Evolutionary conservation across 371 early-diverging fungal genomes (phyloP), one percentile per base, ranked within the genome.

Genomic region (Funneliformis caledonium): DNA sequence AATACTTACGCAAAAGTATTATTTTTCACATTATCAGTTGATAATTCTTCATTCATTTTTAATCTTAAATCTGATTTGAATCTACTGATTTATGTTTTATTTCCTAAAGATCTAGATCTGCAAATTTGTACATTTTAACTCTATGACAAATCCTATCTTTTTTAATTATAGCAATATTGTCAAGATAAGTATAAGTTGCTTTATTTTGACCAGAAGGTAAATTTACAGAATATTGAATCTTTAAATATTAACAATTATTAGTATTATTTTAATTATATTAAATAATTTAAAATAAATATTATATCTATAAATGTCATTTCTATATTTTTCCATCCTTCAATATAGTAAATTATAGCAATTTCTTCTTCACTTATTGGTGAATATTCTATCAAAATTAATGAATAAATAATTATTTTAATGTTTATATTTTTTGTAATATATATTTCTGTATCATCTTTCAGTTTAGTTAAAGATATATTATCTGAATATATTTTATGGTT

Each of bases 1-100:
- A 45, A 0, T 68, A 68, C 68, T 68, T 68, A 68, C 68, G 22
- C 68, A 68, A 68, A 68, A 19, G 68, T 68, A 68, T 68, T 68
- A 42, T 68, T 68, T 33, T 68, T 9, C 0, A 68, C 33, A 33
- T 68, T 68, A 68, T 12, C 33, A 68, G 33, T 10, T 68, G 42
- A 68, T 19, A 68, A 12, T 68, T 68, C 68, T 33, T 68, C 0
- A 42, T 22, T 68, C 12, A 68, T 33, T 68, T 12, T 8, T 37
- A 68, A 7, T 12, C 22, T 33, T 0, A 68, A 37, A 68, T 68
- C 42, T 9, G 68, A 68, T 37, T 37, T 2, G 33, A 9, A 31
- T 64, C 65, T 64, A 64, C 67, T 65, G 37, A 9, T 37, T 65
- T 12, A 37, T 65, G 37, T 37, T 26, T 7, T 3, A 65, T 65